phyloP scores from a whole-genome alignment of 139 green algal species.

The Chlamydomonas asymmetrica region DNA sequence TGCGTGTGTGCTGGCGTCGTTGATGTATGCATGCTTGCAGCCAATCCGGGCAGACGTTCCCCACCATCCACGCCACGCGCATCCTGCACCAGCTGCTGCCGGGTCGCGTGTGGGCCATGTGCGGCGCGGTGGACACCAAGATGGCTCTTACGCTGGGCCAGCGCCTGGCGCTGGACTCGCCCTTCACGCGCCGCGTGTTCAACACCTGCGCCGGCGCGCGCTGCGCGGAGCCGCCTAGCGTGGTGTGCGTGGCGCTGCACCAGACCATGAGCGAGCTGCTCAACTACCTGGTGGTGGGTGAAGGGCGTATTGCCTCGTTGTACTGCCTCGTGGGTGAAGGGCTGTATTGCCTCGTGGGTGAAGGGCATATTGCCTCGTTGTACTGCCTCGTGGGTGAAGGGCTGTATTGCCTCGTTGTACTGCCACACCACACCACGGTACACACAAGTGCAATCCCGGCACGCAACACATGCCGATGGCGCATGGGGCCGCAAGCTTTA shows the following conservation, averaged over 20 bases:
- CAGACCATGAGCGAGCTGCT: constrained; percentile 17
- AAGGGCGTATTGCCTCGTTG: too few species aligned
- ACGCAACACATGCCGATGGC: too few species aligned
- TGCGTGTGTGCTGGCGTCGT: too few species aligned
- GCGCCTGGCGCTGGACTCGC: constrained; percentile 1
- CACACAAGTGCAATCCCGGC: too few species aligned
- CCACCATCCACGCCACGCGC: constrained; percentile 14
- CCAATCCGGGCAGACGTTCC: constrained; percentile 17
- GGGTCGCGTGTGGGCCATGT: constrained; percentile 11
- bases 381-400: too few species aligned
- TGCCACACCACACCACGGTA: too few species aligned
- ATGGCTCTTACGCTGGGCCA: constrained; percentile 17
- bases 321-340: too few species aligned
- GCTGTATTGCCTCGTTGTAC: too few species aligned
- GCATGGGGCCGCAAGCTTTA: too few species aligned
- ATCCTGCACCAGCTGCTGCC: constrained; percentile 21
- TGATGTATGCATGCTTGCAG: too few species aligned
- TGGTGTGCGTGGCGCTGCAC: constrained; percentile 8
- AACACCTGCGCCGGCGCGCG: constrained; percentile 11
- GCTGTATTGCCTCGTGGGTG: too few species aligned
- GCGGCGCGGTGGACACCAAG: constrained; percentile 22
- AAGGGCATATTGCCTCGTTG: too few species aligned
- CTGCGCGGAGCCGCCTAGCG: constrained; percentile 13
- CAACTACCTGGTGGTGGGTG: constrained; percentile 7
- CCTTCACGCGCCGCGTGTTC: constrained; percentile 9